A percentile compares a stretch with the other conserved stretches of the same genome.
phyloP scores from a whole-genome alignment of 176 grass and related monocot genomes.

The Musa troglodytarum region DNA sequence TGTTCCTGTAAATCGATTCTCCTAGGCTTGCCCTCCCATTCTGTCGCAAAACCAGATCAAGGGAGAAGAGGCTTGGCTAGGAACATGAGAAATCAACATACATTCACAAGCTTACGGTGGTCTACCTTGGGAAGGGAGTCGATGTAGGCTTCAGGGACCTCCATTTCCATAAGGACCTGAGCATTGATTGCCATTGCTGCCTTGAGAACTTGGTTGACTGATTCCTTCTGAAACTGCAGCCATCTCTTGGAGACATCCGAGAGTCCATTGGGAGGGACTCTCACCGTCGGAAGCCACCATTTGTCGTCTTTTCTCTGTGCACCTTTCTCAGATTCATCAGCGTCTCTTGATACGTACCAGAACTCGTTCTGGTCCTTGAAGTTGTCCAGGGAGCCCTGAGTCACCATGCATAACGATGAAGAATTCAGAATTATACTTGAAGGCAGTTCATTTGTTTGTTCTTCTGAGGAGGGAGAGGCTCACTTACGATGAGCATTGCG shows the following conservation, averaged over 20 bases:
- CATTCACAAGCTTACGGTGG: too few species aligned
- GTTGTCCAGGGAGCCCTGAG: constrained; percentile 73
- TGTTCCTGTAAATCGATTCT: neutral
- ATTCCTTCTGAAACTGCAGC: constrained; percentile 93
- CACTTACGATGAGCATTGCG: constrained; percentile 78
- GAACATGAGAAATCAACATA: too few species aligned
- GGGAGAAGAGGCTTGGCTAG: neutral
- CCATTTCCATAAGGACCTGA: constrained; percentile 87
- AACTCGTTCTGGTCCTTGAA: constrained; percentile 81
- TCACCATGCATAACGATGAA: neutral
- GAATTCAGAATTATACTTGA: too few species aligned
- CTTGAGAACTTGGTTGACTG: constrained; percentile 86
- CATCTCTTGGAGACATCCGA: constrained; percentile 59
- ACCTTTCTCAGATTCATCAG: constrained; percentile 33
- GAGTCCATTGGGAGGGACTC: constrained; percentile 64
- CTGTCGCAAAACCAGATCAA: neutral
- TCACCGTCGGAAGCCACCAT: constrained; percentile 96
- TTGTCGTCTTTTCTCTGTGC: constrained; percentile 77
- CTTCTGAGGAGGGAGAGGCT: neutral
- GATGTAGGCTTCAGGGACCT: constrained; percentile 78
- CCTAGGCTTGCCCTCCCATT: constrained; percentile 3
- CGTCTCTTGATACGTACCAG: constrained; percentile 48
- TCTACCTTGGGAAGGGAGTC: constrained; percentile 41
- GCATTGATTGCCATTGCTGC: constrained; percentile 95
- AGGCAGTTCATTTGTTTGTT: too few species aligned